A percentile compares a stretch with the other conserved stretches of the same genome.
These are phyloP conservation scores for Coprinellus micaceus DNA, from an alignment of 768 basidiomycete genomes.

Conservation along the genomic window DNA sequence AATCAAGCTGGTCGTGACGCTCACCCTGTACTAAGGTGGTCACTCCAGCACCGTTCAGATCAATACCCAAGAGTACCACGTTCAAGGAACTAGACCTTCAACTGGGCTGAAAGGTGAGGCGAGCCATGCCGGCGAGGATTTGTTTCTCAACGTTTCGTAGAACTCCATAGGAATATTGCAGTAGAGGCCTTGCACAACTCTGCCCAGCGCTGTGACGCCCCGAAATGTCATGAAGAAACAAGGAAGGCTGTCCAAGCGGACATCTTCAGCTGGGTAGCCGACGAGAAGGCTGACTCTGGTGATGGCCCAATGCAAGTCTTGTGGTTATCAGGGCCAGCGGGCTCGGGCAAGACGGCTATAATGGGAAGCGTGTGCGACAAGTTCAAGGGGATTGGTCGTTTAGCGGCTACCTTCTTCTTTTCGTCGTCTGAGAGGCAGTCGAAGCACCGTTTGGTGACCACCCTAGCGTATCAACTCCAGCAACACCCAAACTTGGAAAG, in stretches of 20 bases:
- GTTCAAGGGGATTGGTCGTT: not conserved
- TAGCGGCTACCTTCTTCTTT: not conserved
- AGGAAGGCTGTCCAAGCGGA: not conserved
- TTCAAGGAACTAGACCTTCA: too few relatives aligned
- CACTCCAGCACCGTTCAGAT: too few relatives aligned
- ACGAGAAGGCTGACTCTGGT: not conserved
- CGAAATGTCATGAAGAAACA: not conserved
- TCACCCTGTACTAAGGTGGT: too few relatives aligned
- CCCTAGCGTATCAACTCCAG: not conserved
- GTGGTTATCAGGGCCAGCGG: conserved; percentile 9
- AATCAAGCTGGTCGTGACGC: too few relatives aligned
- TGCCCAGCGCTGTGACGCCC: not conserved
- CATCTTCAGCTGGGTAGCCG: conserved; percentile 1
- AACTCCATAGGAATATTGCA: too few relatives aligned
- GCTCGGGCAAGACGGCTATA: conserved; percentile 11
- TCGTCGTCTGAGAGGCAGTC: not conserved
- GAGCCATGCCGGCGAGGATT: too few relatives aligned
- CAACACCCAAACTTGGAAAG: not conserved
- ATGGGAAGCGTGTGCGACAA: conserved; percentile 1
- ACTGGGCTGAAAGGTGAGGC: too few relatives aligned
- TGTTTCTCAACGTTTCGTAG: too few relatives aligned
- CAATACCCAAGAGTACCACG: too few relatives aligned
- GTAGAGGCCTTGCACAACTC: not conserved
- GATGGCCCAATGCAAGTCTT: not conserved
- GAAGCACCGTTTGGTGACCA: not conserved